Conservation (phyloP, 768 basidiomycete species). For the Hygrophorus russula region DNA sequence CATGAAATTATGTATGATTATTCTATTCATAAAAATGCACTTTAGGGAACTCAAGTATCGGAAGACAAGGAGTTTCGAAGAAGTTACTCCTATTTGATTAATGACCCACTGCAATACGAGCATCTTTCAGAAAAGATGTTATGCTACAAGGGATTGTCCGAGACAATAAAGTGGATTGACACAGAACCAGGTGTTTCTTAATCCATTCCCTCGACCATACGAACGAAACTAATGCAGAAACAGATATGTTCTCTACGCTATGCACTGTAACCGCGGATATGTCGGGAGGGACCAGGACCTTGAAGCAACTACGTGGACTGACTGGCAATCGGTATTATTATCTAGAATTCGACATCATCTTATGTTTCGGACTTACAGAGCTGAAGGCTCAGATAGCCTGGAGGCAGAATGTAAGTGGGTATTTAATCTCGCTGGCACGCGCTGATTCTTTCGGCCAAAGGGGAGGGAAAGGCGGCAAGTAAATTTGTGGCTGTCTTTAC, state of each 20-base stretch:
- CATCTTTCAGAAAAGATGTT: not conserved
- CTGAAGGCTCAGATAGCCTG: conserved; percentile 29
- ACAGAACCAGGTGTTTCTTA: not conserved
- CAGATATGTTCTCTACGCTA: conserved; percentile 2
- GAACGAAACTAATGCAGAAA: not conserved
- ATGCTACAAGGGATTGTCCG: not conserved
- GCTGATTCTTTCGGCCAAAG: not conserved
- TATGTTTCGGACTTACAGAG: conserved; percentile 30
- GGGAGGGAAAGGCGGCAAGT: not conserved
- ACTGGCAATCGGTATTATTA: conserved; percentile 9
- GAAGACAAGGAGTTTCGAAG: conserved; percentile 2
- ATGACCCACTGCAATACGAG: not conserved
- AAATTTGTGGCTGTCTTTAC: not conserved
- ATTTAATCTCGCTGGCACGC: not conserved
- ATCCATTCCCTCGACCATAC: not conserved
- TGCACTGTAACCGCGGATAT: conserved; percentile 3
- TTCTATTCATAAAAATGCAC: not conserved
- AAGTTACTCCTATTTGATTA: not conserved
- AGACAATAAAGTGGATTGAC: not conserved
- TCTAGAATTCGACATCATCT: conserved; percentile 21
- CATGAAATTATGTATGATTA: not conserved
- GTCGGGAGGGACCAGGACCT: not conserved
- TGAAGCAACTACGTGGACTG: not conserved
- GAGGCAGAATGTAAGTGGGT: conserved; percentile 22
- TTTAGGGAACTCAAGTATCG: conserved; percentile 4